Conservation (phyloP, 176 grass and related monocot genomes). For the Puya raimondii region DNA sequence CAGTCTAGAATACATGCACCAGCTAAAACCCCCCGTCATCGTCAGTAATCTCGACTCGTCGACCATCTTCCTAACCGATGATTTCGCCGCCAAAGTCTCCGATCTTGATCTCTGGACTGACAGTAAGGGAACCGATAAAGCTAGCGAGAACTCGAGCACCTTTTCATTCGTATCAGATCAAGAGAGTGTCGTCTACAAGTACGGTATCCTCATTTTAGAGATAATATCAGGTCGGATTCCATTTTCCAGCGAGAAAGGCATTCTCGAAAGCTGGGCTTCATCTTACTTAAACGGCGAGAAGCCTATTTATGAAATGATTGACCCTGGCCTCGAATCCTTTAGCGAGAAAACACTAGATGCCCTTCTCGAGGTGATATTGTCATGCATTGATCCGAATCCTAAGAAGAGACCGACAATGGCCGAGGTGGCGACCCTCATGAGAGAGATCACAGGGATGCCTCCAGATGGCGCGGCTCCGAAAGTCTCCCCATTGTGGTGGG, state of each 20-base stretch:
- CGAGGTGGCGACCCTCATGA: conserved; percentile 39
- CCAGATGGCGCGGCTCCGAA: conserved; percentile 65
- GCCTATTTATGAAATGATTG: conserved; percentile 37
- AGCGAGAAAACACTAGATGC: conserved; percentile 21
- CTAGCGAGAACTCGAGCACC: background rate
- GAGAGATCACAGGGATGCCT: conserved; percentile 45
- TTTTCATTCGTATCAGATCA: conserved; percentile 8
- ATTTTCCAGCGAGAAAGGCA: conserved; percentile 34
- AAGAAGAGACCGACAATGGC: conserved; percentile 50
- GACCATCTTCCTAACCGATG: conserved; percentile 71
- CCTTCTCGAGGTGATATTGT: conserved; percentile 41
- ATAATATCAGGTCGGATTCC: conserved; percentile 54
- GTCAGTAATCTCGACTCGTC: conserved; percentile 42
- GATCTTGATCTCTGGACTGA: conserved; percentile 39
- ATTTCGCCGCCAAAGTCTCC: conserved; percentile 68
- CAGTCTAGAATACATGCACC: conserved; percentile 70
- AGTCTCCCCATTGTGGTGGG: conserved; percentile 89
- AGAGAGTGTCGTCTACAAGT: conserved; percentile 38
- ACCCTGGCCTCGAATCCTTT: conserved; percentile 32
- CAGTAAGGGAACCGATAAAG: conserved; percentile 11
- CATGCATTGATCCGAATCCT: conserved; percentile 39
- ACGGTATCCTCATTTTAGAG: conserved; percentile 57
- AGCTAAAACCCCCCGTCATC: conserved; percentile 45
- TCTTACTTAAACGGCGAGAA: conserved; percentile 25
- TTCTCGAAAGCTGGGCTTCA: conserved; percentile 35